Evolutionary conservation across 1,284 basidiomycete species (phyloP), one percentile per base, ranked within the genome.

Genomic region (Marasmius tenuissimus): DNA sequence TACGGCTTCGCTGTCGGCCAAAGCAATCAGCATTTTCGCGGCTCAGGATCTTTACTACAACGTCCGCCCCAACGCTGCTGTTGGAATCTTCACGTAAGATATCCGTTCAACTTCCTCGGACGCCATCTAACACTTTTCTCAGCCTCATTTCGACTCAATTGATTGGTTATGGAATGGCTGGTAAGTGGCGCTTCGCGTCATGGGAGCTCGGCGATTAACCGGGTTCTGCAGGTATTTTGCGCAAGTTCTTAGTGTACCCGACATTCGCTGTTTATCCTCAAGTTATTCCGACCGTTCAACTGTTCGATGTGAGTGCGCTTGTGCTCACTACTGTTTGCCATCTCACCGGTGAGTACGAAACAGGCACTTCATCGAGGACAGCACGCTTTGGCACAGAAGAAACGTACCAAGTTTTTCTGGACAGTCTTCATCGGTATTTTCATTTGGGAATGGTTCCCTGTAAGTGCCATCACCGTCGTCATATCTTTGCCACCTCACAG

Each of bases 321-420:
- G 5, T n/a, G 3, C 58, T 33, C 12, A 18, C 20, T 27, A 11
- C 16, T 7, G 4, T 20, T 20, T 7, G 7, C 33, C 9, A 9
- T 33, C 12, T 16, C 16, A 14, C 50, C n/a, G 8, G 27, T 8
- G 20, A 34, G n/a, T 16, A 18, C 35, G 16, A 27, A 27, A 9
- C 33, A 52, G 27, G 78, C 82, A 4, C 73, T 86, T 33, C 82
- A 86, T 70, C 77, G 81, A 60, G 82, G 81, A 50, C 78, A 83
- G 70, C 74, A 76, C 57, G 74, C 75, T n/a, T 70, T 80, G 60
- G 65, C 80, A 14, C 80, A 84, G 68, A 81, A 79, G 69, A 86
- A 85, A 67, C 80, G 83, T 7, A 71, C 86, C 62, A 78, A 76
- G 57, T 80, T 83, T 66, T 88, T 88, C 76, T 87, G 86, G 84